Percentiles rank a stretch among this genome's conserved stretches.
phyloP scores from a whole-genome alignment of 2,329 filamentous ascomycete genomes.

The Seiridium cupressi region DNA sequence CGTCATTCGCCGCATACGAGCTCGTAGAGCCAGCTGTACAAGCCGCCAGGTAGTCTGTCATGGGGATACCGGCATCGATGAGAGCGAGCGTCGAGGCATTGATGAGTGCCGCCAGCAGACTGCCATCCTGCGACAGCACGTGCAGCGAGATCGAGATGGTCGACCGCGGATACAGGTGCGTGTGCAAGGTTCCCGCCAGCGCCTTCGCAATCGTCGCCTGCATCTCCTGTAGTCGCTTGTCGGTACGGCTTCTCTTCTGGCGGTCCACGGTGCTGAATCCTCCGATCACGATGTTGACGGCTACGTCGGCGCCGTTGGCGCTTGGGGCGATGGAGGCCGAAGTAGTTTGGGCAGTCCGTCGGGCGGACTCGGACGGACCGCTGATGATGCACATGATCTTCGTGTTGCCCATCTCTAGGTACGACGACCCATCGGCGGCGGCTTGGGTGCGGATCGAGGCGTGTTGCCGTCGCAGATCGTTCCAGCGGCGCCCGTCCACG shows the following conservation, averaged over 20 bases:
- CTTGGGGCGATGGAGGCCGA: conserved; percentile 28
- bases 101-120: conserved; percentile 81
- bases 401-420: conserved; percentile 96
- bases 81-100: conserved; percentile 91
- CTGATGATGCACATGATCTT: conserved; percentile 92
- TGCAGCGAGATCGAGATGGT: conserved; percentile 82
- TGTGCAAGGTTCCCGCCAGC: conserved; percentile 76
- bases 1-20: conserved; percentile 62
- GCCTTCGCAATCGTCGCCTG: conserved; percentile 76
- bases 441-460: conserved; percentile 91
- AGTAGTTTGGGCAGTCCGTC: conserved; percentile 43
- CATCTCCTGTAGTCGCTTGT: conserved; percentile 80
- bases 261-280: conserved; percentile 87
- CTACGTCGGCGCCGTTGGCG: conserved; percentile 62
- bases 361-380: conserved; percentile 72
- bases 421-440: conserved; percentile 87
- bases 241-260: conserved; percentile 69
- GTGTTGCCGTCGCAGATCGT: conserved; percentile 86
- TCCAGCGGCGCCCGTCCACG: conserved; percentile 88
- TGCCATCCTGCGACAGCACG: conserved; percentile 86
- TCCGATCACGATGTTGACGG: conserved; percentile 80
- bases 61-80: conserved; percentile 91
- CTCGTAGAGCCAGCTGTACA: conserved; percentile 83
- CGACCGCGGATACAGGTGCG: conserved; percentile 84
- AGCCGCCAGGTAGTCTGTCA: conserved; percentile 86